Evolutionary conservation across 805 yeast genomes (phyloP).

Genomic region (Sungouiella blattae): DNA sequence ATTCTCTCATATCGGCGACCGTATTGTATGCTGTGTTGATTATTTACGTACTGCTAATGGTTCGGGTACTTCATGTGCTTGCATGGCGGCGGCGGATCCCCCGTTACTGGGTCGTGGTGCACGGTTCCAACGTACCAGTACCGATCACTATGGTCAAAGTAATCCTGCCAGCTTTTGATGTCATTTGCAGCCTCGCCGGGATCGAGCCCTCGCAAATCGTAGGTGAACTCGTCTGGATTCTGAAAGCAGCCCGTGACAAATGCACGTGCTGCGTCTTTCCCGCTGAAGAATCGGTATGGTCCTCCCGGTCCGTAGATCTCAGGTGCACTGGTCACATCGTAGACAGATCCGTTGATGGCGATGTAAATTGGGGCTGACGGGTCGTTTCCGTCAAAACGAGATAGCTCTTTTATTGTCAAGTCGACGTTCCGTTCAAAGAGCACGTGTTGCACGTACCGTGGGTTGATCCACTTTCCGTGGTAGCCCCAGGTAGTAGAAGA

Average conservation of each 20-base stretch:
- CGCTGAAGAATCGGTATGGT: constrained; percentile 54
- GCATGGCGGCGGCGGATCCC: constrained; percentile 54
- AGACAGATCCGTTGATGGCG: constrained; percentile 58
- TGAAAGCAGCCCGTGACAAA: constrained; percentile 68
- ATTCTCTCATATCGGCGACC: too few species aligned
- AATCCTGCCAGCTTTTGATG: constrained; percentile 51
- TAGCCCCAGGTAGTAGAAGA: constrained; percentile 60
- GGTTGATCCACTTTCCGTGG: constrained; percentile 46
- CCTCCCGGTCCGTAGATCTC: constrained; percentile 59
- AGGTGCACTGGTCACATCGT: constrained; percentile 54
- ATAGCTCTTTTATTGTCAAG: constrained; percentile 45
- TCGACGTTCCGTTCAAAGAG: constrained; percentile 15
- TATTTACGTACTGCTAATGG: too few species aligned
- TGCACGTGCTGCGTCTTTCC: constrained; percentile 66
- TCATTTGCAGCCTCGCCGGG: constrained; percentile 34
- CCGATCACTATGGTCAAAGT: constrained; percentile 39
- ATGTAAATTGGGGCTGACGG: constrained; percentile 50
- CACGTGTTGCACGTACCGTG: constrained; percentile 34
- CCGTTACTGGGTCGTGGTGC: constrained; percentile 38
- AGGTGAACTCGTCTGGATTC: constrained; percentile 52
- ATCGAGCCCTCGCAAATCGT: constrained; percentile 63
- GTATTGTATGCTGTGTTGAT: too few species aligned
- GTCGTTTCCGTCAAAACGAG: constrained; percentile 50
- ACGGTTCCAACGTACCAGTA: constrained; percentile 68
- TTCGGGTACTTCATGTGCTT: constrained; percentile 15